Conservation (phyloP, 768 basidiomycete genomes). For the Baorangia bicolor region DNA sequence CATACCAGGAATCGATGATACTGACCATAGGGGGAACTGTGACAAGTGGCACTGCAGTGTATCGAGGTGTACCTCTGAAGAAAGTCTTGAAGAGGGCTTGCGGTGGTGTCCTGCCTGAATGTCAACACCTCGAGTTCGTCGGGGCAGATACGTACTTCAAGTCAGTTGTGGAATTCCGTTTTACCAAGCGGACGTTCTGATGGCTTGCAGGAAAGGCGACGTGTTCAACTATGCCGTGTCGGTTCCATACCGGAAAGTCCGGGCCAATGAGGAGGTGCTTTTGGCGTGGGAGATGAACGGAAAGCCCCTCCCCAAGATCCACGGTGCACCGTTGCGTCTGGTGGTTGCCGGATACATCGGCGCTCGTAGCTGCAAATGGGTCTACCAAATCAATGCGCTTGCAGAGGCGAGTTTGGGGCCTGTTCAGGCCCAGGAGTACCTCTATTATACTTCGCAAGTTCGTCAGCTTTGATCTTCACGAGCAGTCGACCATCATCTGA, state of each 20-base stretch:
- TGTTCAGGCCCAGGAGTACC: slow-evolving; percentile 52
- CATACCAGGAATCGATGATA: slow-evolving; percentile 24
- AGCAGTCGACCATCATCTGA: neutral
- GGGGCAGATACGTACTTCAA: slow-evolving; percentile 60
- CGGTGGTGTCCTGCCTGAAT: slow-evolving; percentile 48
- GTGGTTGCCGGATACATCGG: slow-evolving; percentile 56
- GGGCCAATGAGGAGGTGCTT: slow-evolving; percentile 45
- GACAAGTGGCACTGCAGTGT: slow-evolving; percentile 50
- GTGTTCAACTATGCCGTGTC: slow-evolving; percentile 48
- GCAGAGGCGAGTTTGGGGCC: slow-evolving; percentile 49
- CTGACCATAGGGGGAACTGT: slow-evolving; percentile 5
- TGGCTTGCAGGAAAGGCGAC: slow-evolving; percentile 32
- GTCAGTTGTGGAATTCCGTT: slow-evolving; percentile 20
- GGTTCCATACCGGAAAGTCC: slow-evolving; percentile 49
- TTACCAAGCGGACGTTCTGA: slow-evolving; percentile 2
- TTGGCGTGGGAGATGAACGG: slow-evolving; percentile 18
- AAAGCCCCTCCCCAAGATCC: slow-evolving; percentile 44
- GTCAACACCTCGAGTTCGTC: slow-evolving; percentile 53
- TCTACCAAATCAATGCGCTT: slow-evolving; percentile 51
- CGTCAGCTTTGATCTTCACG: slow-evolving; percentile 10
- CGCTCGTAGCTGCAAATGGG: slow-evolving; percentile 54
- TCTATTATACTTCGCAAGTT: slow-evolving; percentile 53
- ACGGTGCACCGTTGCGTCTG: slow-evolving; percentile 49
- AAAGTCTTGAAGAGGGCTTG: slow-evolving; percentile 53
- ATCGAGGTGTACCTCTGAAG: slow-evolving; percentile 53